Evolutionary conservation across 2,329 filamentous ascomycete genomes (phyloP).

Genomic region (Chaetomium sp.): DNA sequence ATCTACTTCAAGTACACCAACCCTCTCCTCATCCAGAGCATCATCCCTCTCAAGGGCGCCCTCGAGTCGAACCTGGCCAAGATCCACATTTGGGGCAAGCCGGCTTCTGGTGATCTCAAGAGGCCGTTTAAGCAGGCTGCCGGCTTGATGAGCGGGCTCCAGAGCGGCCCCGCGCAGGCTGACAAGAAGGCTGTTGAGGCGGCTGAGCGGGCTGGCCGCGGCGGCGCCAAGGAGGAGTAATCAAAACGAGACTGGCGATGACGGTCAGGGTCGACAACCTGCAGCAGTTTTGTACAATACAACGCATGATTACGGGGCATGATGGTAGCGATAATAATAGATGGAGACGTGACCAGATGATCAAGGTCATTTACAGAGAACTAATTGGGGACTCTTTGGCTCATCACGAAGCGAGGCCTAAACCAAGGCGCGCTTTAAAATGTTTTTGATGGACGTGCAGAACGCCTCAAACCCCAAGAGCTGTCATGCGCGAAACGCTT

Average conservation of each 20-base stretch:
- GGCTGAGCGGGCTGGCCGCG: constrained; percentile 73
- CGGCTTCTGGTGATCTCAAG: constrained; percentile 88
- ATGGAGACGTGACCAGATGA: neutral
- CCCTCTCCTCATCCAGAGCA: constrained; percentile 96
- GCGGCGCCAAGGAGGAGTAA: constrained; percentile 73
- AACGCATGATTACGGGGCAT: constrained; percentile 1
- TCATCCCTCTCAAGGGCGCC: constrained; percentile 94
- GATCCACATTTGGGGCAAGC: constrained; percentile 87
- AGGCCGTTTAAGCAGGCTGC: constrained; percentile 87
- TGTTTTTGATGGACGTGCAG: neutral
- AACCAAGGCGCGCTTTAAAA: neutral
- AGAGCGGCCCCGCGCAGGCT: constrained; percentile 76
- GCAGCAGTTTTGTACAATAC: constrained; percentile 23
- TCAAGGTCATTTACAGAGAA: neutral
- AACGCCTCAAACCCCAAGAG: neutral
- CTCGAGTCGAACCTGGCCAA: constrained; percentile 96
- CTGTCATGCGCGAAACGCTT: neutral
- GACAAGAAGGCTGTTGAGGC: constrained; percentile 88
- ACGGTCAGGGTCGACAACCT: neutral
- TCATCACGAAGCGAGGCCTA: no score
- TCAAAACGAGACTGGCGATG: constrained; percentile 13
- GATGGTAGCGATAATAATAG: constrained; percentile 13
- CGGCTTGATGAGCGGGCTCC: constrained; percentile 80
- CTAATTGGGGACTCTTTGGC: neutral
- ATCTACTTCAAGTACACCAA: constrained; percentile 99